Evolutionary conservation across 148 eudicot species (phyloP).

Genomic region (Camellia lanceoleosa): DNA sequence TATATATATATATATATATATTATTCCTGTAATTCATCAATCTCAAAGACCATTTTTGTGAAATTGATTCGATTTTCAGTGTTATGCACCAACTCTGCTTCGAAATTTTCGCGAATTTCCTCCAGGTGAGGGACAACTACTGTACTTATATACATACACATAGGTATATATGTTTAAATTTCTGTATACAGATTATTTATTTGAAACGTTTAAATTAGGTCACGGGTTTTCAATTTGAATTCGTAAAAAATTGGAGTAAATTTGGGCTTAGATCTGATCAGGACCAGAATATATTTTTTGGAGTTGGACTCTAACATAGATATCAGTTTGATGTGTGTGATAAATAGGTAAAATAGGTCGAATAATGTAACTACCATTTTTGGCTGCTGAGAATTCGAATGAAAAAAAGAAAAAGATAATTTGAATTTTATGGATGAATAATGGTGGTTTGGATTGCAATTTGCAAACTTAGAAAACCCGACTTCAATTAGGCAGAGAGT

Average conservation of each 20-base stretch:
- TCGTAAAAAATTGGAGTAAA: background rate
- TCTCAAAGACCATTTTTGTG: background rate
- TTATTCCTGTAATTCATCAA: background rate
- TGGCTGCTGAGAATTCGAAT: background rate
- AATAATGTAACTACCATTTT: background rate
- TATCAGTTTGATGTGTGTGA: background rate
- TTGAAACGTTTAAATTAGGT: background rate
- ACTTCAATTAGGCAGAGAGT: background rate
- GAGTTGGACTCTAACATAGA: background rate
- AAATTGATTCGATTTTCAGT: background rate
- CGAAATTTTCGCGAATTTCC: background rate
- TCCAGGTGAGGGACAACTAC: constrained; percentile 1
- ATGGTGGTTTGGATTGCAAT: background rate
- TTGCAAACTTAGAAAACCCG: background rate
- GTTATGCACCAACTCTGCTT: constrained; percentile 1
- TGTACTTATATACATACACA: background rate
- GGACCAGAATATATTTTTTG: background rate
- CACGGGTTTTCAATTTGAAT: background rate
- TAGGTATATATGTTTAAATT: background rate
- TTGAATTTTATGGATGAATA: background rate
- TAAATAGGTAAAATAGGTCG: background rate
- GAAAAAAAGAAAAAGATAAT: background rate
- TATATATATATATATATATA: background rate
- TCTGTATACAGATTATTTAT: background rate
- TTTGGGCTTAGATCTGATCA: background rate